phyloP scores from a whole-genome alignment of 192 early-diverging fungal genomes.

The Mortierella hygrophila region DNA sequence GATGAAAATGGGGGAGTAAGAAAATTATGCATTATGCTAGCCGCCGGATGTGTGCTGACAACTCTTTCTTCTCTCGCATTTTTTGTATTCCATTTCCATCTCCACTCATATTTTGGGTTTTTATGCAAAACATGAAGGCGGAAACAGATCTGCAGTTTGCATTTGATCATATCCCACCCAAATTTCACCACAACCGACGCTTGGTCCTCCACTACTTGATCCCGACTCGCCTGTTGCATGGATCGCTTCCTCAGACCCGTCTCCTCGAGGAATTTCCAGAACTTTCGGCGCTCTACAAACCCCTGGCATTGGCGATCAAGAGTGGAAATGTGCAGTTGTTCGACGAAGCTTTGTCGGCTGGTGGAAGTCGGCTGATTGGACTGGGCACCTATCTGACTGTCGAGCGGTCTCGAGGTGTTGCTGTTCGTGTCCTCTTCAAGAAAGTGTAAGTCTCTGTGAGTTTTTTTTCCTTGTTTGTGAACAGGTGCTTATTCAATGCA shows the following conservation, averaged over 20 bases:
- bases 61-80: not conserved
- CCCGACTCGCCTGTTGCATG: conserved; percentile 82
- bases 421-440: conserved; percentile 80
- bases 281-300: conserved; percentile 71
- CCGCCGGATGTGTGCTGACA: not conserved
- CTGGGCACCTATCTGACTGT: conserved; percentile 86
- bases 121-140: conserved; percentile 11
- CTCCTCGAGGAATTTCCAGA: conserved; percentile 75
- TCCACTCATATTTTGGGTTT: conserved; percentile 1
- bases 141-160: conserved; percentile 52
- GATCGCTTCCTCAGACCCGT: conserved; percentile 71
- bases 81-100: not conserved
- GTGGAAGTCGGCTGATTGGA: conserved; percentile 71
- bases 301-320: conserved; percentile 74
- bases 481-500: not conserved
- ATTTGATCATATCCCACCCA: conserved; percentile 55
- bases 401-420: conserved; percentile 80
- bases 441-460: conserved; percentile 73
- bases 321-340: conserved; percentile 82
- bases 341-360: conserved; percentile 70
- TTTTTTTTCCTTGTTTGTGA: conserved; percentile 21
- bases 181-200: conserved; percentile 54
- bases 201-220: conserved; percentile 86
- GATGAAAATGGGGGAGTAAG: not conserved
- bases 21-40: not conserved